phyloP scores from a whole-genome alignment of 352 stramenopile species.

The Phytophthora melonis region DNA sequence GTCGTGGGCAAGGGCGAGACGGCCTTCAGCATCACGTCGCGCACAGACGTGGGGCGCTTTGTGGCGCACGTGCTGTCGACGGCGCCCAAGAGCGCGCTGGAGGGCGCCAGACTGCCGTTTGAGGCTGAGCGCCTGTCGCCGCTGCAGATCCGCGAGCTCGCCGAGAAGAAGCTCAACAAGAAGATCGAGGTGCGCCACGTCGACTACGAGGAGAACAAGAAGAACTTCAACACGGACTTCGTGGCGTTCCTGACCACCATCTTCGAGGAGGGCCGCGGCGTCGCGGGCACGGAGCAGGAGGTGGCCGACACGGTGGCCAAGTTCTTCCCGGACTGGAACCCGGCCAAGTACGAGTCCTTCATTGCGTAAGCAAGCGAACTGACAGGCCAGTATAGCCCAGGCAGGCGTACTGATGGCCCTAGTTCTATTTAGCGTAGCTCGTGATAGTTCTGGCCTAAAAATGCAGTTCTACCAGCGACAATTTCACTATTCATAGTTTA shows the following conservation, averaged over 20 bases:
- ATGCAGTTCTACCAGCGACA: too few species aligned
- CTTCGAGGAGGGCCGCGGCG: conserved; percentile 32
- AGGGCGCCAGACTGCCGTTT: conserved; percentile 25
- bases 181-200: conserved; percentile 36
- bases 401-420: too few species aligned
- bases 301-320: conserved; percentile 26
- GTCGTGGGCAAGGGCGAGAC: conserved; percentile 33
- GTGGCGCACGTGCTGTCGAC: conserved; percentile 30
- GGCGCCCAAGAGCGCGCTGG: conserved; percentile 23
- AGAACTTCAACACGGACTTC: conserved; percentile 37
- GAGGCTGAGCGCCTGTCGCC: conserved; percentile 28
- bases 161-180: conserved; percentile 35
- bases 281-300: conserved; percentile 25
- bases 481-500: too few species aligned
- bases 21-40: conserved; percentile 6
- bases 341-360: conserved; percentile 27
- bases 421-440: too few species aligned
- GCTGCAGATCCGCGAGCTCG: conserved; percentile 31
- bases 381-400: too few species aligned
- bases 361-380: conserved; percentile 1
- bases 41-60: conserved; percentile 18
- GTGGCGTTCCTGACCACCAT: conserved; percentile 31
- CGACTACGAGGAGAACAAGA: conserved; percentile 34
- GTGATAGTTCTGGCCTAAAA: too few species aligned
- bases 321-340: conserved; percentile 36